Conservation (phyloP, 1,139 yeast species). For the Zygosaccharomyces pseudobailii region DNA sequence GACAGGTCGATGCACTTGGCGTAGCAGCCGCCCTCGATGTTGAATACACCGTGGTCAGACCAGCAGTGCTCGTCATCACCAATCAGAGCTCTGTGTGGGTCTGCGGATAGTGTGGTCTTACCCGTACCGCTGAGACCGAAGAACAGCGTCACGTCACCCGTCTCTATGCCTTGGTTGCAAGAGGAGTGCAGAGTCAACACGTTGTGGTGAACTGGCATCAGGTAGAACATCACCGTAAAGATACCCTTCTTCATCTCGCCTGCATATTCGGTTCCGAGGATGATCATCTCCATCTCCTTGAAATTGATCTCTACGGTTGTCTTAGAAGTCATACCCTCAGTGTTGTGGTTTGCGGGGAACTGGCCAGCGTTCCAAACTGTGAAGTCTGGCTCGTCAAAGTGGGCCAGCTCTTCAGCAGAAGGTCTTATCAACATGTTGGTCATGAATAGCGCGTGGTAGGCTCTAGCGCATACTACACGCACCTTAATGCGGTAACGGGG, state of each 20-base stretch:
- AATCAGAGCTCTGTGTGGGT: constrained; percentile 86
- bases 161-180: constrained; percentile 77
- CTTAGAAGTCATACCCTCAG: constrained; percentile 95
- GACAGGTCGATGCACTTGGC: constrained; percentile 93
- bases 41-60: constrained; percentile 97
- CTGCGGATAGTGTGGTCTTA: constrained; percentile 95
- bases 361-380: constrained; percentile 98
- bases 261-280: constrained; percentile 96
- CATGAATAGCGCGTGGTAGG: constrained; percentile 98
- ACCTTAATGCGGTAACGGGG: constrained; percentile 96
- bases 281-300: constrained; percentile 98
- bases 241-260: constrained; percentile 99
- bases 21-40: constrained; percentile 99
- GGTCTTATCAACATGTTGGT: constrained; percentile 97
- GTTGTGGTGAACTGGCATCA: constrained; percentile 92
- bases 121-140: constrained; percentile 98
- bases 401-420: constrained; percentile 77
- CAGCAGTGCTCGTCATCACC: constrained; percentile 99
- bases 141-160: constrained; percentile 75
- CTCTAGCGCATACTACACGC: constrained; percentile 96
- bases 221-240: constrained; percentile 97
- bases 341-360: constrained; percentile 96
- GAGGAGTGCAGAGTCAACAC: constrained; percentile 94
- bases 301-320: constrained; percentile 96
- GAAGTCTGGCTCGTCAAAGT: constrained; percentile 97